phyloP scores from a whole-genome alignment of 352 stramenopile species.

The Hyaloperonospora brassicae region DNA sequence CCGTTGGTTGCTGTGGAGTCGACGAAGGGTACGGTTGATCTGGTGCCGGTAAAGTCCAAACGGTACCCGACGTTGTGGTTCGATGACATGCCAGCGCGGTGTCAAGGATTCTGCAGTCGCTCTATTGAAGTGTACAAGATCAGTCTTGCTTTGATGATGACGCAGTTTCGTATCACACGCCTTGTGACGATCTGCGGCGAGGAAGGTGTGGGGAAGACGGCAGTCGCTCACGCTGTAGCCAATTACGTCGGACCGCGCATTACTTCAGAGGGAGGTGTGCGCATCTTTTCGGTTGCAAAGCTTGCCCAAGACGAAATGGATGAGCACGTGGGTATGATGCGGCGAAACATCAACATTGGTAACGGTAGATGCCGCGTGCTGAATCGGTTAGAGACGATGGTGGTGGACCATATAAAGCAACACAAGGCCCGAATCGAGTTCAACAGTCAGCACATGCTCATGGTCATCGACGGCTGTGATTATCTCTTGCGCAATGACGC shows the following conservation, averaged over 20 bases:
- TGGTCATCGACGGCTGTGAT: conserved; percentile 71
- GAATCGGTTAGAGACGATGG: conserved; percentile 40
- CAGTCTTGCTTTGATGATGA: conserved; percentile 66
- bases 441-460: conserved; percentile 47
- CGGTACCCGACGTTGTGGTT: conserved; percentile 74
- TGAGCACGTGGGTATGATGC: conserved; percentile 40
- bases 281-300: conserved; percentile 55
- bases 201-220: conserved; percentile 71
- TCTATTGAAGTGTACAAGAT: conserved; percentile 80
- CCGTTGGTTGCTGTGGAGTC: conserved; percentile 48
- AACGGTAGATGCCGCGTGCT: conserved; percentile 38
- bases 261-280: conserved; percentile 57
- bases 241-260: conserved; percentile 78
- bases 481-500: conserved; percentile 43
- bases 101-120: conserved; percentile 75
- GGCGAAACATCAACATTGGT: conserved; percentile 35
- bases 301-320: conserved; percentile 56
- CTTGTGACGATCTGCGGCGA: conserved; percentile 69
- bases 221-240: conserved; percentile 58
- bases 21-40: conserved; percentile 27
- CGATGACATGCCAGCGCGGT: conserved; percentile 65
- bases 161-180: conserved; percentile 63
- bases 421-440: conserved; percentile 45
- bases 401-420: conserved; percentile 42
- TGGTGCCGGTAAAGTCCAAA: conserved; percentile 45